A percentile compares a stretch with the other conserved stretches of the same genome.
Conservation (phyloP, 2,329 filamentous ascomycete genomes). For the Fusarium musae region DNA sequence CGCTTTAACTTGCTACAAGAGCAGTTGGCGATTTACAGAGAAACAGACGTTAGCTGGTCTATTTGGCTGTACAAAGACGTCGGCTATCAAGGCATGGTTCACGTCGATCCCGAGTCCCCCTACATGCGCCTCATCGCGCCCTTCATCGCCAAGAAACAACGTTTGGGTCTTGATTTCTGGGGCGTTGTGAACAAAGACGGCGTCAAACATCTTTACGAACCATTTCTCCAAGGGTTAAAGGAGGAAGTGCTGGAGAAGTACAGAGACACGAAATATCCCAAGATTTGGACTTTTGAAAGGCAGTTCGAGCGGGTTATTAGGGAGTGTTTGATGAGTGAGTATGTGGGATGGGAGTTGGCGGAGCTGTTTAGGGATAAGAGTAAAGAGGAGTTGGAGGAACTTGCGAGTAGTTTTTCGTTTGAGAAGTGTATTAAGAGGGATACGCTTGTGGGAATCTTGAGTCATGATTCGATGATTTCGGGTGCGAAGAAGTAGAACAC, state of each 20-base stretch:
- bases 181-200: slow-evolving; percentile 51
- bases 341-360: slow-evolving; percentile 64
- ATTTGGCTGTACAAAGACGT: slow-evolving; percentile 72
- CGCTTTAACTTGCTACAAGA: slow-evolving; percentile 55
- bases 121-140: slow-evolving; percentile 63
- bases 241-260: slow-evolving; percentile 56
- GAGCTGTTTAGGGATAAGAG: slow-evolving; percentile 63
- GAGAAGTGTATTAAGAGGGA: slow-evolving; percentile 64
- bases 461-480: slow-evolving; percentile 16
- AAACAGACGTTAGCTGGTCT: slow-evolving; percentile 60
- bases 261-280: slow-evolving; percentile 58
- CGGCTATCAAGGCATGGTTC: slow-evolving; percentile 66
- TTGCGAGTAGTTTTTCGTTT: slow-evolving; percentile 62
- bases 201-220: slow-evolving; percentile 51
- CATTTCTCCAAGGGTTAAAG: slow-evolving; percentile 55
- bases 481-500: background rate
- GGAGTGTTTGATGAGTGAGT: slow-evolving; percentile 57
- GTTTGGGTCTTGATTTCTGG: slow-evolving; percentile 66
- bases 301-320: slow-evolving; percentile 59
- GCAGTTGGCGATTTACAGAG: slow-evolving; percentile 53
- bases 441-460: slow-evolving; percentile 62
- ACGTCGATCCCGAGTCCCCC: slow-evolving; percentile 56
- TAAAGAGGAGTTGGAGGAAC: slow-evolving; percentile 63
- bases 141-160: slow-evolving; percentile 66
- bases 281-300: slow-evolving; percentile 61